These are phyloP conservation scores for Peronospora belbahrii DNA, from an alignment of 352 stramenopile species.

Conservation along the genomic window DNA sequence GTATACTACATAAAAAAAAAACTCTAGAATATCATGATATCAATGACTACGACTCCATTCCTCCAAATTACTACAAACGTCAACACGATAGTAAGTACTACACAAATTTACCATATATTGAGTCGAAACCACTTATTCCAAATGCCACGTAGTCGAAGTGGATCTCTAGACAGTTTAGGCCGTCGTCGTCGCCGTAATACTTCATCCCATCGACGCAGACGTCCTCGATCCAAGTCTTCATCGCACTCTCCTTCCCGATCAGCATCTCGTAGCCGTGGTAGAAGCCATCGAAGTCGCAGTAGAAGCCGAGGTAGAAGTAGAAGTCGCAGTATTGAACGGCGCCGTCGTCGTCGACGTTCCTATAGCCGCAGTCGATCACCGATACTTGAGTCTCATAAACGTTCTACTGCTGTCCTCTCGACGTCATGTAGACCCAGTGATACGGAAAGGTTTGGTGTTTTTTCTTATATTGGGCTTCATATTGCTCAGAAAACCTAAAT, in stretches of 20 bases:
- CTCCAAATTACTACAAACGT: no score
- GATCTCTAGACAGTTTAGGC: constrained; percentile 61
- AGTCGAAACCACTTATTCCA: constrained; percentile 2
- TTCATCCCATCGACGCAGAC: constrained; percentile 16
- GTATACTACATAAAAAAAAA: no score
- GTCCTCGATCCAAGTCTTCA: constrained; percentile 18
- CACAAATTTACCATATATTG: no score
- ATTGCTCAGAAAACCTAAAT: no score
- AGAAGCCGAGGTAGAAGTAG: constrained; percentile 27
- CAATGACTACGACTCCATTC: no score
- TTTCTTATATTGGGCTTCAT: no score
- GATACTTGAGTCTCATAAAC: background rate
- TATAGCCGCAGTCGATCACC: constrained; percentile 21
- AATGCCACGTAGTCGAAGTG: constrained; percentile 34
- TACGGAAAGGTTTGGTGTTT: background rate
- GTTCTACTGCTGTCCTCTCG: constrained; percentile 10
- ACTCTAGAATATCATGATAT: no score
- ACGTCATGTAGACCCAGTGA: background rate
- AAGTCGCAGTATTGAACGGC: constrained; percentile 8
- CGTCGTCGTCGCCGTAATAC: constrained; percentile 17
- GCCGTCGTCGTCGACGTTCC: constrained; percentile 12
- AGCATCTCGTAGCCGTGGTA: constrained; percentile 23
- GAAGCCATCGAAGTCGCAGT: constrained; percentile 21
- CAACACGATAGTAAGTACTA: no score
- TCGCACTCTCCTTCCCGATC: constrained; percentile 34